A percentile compares a stretch with the other conserved stretches of the same genome.
Conservation (phyloP, 2,329 filamentous ascomycete genomes). For the Colletotrichum sp. region DNA sequence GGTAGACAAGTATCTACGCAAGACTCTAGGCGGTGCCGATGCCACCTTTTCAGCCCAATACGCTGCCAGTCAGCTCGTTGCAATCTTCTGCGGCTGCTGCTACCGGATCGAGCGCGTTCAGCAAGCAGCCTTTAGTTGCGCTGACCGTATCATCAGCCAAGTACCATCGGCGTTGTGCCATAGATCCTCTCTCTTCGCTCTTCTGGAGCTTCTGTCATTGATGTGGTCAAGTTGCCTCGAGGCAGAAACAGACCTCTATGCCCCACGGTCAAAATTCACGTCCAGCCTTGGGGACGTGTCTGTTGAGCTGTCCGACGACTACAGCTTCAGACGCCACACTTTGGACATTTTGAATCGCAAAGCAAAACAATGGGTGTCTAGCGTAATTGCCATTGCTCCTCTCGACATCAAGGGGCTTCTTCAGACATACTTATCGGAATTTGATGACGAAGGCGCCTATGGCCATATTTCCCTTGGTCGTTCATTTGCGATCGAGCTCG, state of each 20-base stretch:
- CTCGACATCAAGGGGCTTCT: constrained; percentile 93
- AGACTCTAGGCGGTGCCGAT: constrained; percentile 73
- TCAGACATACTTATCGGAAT: constrained; percentile 95
- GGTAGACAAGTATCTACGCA: constrained; percentile 79
- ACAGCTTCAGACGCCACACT: constrained; percentile 79
- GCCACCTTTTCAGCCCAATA: constrained; percentile 89
- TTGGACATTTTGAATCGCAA: constrained; percentile 78
- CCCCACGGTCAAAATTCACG: constrained; percentile 81
- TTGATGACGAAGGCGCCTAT: constrained; percentile 88
- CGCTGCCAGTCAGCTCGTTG: constrained; percentile 85
- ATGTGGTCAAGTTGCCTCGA: constrained; percentile 97
- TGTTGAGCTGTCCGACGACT: constrained; percentile 93
- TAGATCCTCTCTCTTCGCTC: constrained; percentile 86
- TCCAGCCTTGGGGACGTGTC: constrained; percentile 80
- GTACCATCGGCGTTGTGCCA: constrained; percentile 92
- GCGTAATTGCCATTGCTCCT: constrained; percentile 83
- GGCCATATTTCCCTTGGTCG: constrained; percentile 91
- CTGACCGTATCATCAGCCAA: constrained; percentile 82
- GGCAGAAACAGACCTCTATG: constrained; percentile 91
- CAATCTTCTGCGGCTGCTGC: constrained; percentile 87
- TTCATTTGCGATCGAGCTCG: constrained; percentile 94
- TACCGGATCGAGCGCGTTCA: constrained; percentile 93
- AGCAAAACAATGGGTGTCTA: constrained; percentile 80
- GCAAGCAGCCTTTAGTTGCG: constrained; percentile 81
- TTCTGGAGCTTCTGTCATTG: constrained; percentile 88